phyloP scores from a whole-genome alignment of 2,329 filamentous ascomycete genomes.

The Penicillium janthinellum region DNA sequence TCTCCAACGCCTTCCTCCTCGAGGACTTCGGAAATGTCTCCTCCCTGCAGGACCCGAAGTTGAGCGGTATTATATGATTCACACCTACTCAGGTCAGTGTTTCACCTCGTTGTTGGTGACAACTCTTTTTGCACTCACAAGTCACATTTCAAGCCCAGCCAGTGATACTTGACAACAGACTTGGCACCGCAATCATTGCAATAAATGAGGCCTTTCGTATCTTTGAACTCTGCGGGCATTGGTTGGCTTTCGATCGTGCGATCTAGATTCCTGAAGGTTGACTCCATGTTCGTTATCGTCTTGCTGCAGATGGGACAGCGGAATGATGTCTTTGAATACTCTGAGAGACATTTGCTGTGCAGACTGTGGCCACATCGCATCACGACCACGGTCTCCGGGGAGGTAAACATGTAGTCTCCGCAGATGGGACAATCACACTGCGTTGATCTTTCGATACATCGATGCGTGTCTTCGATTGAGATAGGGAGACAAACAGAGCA shows the following conservation, averaged over 20 bases:
- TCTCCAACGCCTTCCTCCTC: constrained; percentile 30
- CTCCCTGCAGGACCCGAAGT: constrained; percentile 42
- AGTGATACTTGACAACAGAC: constrained; percentile 86
- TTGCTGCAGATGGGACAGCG: constrained; percentile 97
- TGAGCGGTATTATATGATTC: constrained; percentile 52
- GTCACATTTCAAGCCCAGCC: constrained; percentile 87
- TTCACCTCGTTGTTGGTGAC: neutral
- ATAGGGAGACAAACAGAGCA: constrained; percentile 96
- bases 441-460: constrained; percentile 90
- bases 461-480: constrained; percentile 78
- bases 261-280: constrained; percentile 88
- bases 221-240: constrained; percentile 81
- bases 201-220: constrained; percentile 78
- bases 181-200: constrained; percentile 95
- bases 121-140: constrained; percentile 41
- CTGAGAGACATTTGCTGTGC: constrained; percentile 83
- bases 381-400: constrained; percentile 82
- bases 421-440: constrained; percentile 98
- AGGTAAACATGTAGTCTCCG: constrained; percentile 94
- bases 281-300: constrained; percentile 96
- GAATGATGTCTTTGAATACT: constrained; percentile 87
- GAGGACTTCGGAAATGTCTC: constrained; percentile 27
- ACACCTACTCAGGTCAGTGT: constrained; percentile 36
- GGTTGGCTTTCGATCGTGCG: constrained; percentile 84
- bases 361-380: constrained; percentile 97